Base-by-base conservation (phyloP, 2,329 filamentous ascomycete species). In the Calonectria pseudoturangicola region DNA sequence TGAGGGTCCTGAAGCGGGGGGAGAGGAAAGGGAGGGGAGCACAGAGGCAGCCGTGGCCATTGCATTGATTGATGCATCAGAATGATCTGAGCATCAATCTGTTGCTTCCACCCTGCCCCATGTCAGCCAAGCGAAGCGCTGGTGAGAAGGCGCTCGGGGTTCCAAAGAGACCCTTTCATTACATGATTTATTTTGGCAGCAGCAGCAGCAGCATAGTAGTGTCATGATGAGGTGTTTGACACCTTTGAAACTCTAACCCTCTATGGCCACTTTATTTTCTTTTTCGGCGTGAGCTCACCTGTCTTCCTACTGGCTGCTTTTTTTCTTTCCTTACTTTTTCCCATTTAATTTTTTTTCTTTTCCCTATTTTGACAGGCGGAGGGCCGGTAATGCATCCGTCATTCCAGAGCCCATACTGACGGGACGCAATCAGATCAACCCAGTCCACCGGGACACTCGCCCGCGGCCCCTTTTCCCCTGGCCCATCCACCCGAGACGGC, bases 391-490 rank as follows among this genome's bases (percentile, higher is more conserved):
- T 56, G 72, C 71, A 76, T 73, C 74, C 79, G 75, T 74, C 74
- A 73, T 75, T 78, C 73, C 66, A 72, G 73, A 78, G 74, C 71
- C 77, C 64, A 70, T 74, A 74, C 74, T 74, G 74, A 73, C 77
- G 65, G 74, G 75, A 77, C 79, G 78, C 74, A 66, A 79, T 79
- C 74, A 80, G 79, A 80, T 80, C 79, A 80, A 80, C 78, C 79
- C 79, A 80, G 78, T 67, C 73, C 77, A 76, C 79, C 76, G 79
- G 79, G 79, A 79, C 79, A 74, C 73, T 76, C 74, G 79, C 68
- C 78, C 77, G 76, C 73, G 54, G 76, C 77, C 79, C 78, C 72
- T 79, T 79, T 80, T 77, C 79, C 78, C 78, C 77, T 79, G 76
- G 73, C 68, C 71, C 77, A 73, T 79, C 70, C 72, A 70, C 56